Percentiles rank a stretch among this genome's conserved stretches.
These are phyloP conservation scores for Ophiocordyceps camponoti-rufipedis DNA, from an alignment of 2,329 filamentous ascomycete species.

Conservation along the genomic window DNA sequence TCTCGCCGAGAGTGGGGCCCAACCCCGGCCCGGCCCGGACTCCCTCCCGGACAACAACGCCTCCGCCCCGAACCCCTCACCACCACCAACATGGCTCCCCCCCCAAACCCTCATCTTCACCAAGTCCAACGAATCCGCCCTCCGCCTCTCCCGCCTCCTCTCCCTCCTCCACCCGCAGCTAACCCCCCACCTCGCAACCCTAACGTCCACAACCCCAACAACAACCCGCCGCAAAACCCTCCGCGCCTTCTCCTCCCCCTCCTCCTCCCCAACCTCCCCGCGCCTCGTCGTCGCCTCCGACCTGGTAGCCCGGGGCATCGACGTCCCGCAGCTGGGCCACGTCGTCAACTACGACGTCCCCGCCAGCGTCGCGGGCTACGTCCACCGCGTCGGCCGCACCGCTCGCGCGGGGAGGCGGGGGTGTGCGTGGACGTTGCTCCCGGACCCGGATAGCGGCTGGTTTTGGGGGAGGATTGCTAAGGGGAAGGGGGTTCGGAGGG, in stretches of 20 bases:
- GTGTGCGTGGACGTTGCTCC: slow-evolving; percentile 72
- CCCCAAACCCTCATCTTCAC: slow-evolving; percentile 63
- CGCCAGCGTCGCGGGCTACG: slow-evolving; percentile 60
- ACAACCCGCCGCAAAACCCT: slow-evolving; percentile 50
- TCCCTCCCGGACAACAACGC: too few species aligned
- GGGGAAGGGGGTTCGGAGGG: slow-evolving; percentile 28
- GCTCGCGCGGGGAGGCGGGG: slow-evolving; percentile 63
- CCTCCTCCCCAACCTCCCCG: slow-evolving; percentile 39
- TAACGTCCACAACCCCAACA: slow-evolving; percentile 64
- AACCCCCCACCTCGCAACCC: slow-evolving; percentile 40
- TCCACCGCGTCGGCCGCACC: slow-evolving; percentile 83
- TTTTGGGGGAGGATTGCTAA: slow-evolving; percentile 72
- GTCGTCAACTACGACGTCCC: slow-evolving; percentile 93
- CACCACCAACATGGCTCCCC: slow-evolving; percentile 6
- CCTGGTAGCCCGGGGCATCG: slow-evolving; percentile 79
- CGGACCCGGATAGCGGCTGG: slow-evolving; percentile 71
- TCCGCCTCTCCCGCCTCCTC: slow-evolving; percentile 71
- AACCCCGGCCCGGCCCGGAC: background rate
- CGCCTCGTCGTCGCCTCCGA: slow-evolving; percentile 79
- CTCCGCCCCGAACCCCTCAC: slow-evolving; percentile 12
- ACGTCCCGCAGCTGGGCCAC: slow-evolving; percentile 60
- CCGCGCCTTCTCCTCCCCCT: slow-evolving; percentile 44
- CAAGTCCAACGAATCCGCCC: slow-evolving; percentile 72
- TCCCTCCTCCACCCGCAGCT: slow-evolving; percentile 43
- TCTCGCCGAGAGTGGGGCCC: slow-evolving; percentile 1